Conservation (phyloP, 371 early-diverging fungal genomes). For the Coemansia linderi region DNA sequence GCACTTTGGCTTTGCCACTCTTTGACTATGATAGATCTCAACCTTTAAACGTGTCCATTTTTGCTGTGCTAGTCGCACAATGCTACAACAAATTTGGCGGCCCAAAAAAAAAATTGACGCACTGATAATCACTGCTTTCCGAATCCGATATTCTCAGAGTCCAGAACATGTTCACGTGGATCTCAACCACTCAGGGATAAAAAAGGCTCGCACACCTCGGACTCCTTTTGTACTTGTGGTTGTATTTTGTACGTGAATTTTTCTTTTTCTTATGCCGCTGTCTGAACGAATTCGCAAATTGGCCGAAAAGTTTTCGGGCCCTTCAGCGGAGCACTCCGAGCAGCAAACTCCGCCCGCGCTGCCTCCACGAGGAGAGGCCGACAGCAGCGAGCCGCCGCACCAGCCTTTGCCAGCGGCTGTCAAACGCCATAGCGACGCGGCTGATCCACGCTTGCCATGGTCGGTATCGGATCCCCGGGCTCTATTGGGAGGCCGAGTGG, state of each 20-base stretch:
- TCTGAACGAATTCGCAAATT: slow-evolving; percentile 34
- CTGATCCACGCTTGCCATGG: slow-evolving; percentile 11
- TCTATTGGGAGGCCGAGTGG: slow-evolving; percentile 11
- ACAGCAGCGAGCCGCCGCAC: neutral
- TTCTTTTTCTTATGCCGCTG: slow-evolving; percentile 23
- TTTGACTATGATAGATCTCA: no score
- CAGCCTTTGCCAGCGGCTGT: neutral
- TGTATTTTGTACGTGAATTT: neutral
- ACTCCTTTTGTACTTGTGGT: no score
- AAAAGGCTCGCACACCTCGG: no score
- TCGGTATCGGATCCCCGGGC: slow-evolving; percentile 15
- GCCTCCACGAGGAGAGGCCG: neutral
- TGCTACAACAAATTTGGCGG: no score
- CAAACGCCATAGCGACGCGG: neutral
- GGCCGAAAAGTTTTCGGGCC: slow-evolving; percentile 19
- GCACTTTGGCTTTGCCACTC: no score
- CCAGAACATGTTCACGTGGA: no score
- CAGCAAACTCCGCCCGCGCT: neutral
- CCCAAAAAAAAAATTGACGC: no score
- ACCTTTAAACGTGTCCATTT: no score
- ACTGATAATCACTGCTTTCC: no score
- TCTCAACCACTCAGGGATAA: no score
- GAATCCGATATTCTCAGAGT: no score
- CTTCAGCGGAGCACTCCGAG: neutral
- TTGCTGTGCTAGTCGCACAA: no score